Percentiles rank a stretch among this genome's conserved stretches.
These are phyloP conservation scores for Epichloe gansuensis DNA, from an alignment of 2,329 filamentous ascomycete genomes.

Conservation along the genomic window DNA sequence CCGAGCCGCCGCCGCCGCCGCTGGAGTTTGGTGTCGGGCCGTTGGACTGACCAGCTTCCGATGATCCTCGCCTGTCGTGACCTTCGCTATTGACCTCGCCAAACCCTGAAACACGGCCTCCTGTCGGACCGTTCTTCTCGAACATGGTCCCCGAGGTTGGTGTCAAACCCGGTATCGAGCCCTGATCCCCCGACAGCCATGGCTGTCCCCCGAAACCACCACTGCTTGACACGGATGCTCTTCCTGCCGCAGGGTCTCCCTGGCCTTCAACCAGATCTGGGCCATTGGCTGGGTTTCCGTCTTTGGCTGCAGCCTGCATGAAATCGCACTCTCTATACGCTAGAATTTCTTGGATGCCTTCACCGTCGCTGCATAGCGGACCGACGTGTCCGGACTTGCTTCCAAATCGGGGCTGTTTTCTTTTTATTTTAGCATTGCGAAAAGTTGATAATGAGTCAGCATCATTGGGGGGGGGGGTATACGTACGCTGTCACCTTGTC, in stretches of 20 bases:
- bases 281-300: constrained; percentile 25
- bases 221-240: background rate
- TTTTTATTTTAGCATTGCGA: background rate
- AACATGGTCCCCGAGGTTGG: constrained; percentile 22
- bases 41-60: constrained; percentile 37
- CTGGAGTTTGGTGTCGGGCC: constrained; percentile 49
- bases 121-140: constrained; percentile 19
- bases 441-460: no score
- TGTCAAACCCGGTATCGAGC: constrained; percentile 22
- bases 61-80: constrained; percentile 35
- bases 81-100: constrained; percentile 30
- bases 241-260: constrained; percentile 9
- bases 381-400: constrained; percentile 3
- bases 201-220: constrained; percentile 10
- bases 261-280: constrained; percentile 28
- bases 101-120: constrained; percentile 20
- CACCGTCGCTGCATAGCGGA: constrained; percentile 21
- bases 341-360: constrained; percentile 28
- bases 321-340: constrained; percentile 32
- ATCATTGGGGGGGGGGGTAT: background rate
- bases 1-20: constrained; percentile 16
- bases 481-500: constrained; percentile 39
- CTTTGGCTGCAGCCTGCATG: constrained; percentile 26
- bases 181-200: constrained; percentile 29
- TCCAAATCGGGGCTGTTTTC: constrained; percentile 1